Base-by-base conservation (phyloP, 805 yeast species). In the Yamadazyma nakazawae region DNA sequence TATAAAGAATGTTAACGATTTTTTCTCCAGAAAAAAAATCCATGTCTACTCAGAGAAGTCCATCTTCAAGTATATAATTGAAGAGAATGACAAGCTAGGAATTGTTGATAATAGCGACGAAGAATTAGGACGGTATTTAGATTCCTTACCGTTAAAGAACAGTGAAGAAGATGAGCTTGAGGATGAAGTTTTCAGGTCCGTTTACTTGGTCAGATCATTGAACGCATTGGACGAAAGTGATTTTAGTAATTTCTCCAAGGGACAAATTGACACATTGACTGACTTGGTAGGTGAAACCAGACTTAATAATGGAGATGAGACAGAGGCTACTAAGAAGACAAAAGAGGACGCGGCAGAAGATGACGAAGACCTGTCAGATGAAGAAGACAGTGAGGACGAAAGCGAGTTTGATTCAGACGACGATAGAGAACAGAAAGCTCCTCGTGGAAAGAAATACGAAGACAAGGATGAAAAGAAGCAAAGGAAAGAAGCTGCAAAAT, bases 1-100 rank as follows among this genome's bases (percentile, higher is more conserved):
- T 67, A 91, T 94, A 60, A 94, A 92, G 64, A 94, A 94, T 60
- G 88, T 92, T 19, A 94, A 92, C 60, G 94, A 88, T 57, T 94
- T 84, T 63, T 94, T 94, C 58, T 75, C 76, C 48, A 75, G 82
- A 50, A 78, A 77, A 57, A 82, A 84, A 62, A 88, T 91, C 36
- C 77, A 79, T 43, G 85, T 88, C 13, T 85, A 86, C 56, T 80
- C 95, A 2, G 98, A 94, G 64, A 76, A 96, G 50, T 73, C 81
- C 28, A 76, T 94, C 18, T 94, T 92, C 69, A 82, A 81, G 59
- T 88, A 86, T 60, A 81, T 90, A 21, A 85, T 80, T 42, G 85
- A 77, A 45, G 63, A 66, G 13, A 68, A 69, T 45, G 67, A 68
- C 34, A 55, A 56, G 30, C 66, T 74, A 14, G 73, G 69, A 0